Base-by-base conservation (phyloP, 179 eudicot genomes). In the Camellia oleifera region DNA sequence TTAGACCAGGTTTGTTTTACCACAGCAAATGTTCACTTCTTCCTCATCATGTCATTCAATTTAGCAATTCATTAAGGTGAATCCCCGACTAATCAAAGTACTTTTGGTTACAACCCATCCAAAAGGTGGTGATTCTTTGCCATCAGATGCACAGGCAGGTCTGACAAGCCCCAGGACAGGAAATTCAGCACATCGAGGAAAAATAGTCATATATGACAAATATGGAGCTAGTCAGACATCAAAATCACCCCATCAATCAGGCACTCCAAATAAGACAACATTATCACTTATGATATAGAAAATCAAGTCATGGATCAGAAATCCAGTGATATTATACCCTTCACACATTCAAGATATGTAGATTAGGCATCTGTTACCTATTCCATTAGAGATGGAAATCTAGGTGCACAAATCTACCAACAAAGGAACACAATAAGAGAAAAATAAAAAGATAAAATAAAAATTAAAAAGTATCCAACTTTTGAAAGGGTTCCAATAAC, bases 401-500 rank as follows among this genome's bases (percentile, higher is more conserved):
- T 4, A 72, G 5, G 64, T 23, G 78, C 64, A 74, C 12, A 52
- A 7, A 42, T 67, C 61, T 72, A 54, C 9, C 5, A 46, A 48
- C 57, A 69, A 57, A 46, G 7, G 20, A 71, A 72, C 50, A 60
- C 46, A 1, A 12, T 20, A 45, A 45, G 32, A 60, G 20, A 26
- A 20, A 65, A 15, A 11, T 2, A 52, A 8, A 72, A 70, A n/a
- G 18, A 3, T n/a, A n/a, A n/a, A n/a, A n/a, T n/a, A 9, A 9
- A n/a, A 12, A 11, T 3, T 50, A 26, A 26, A 26, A 0, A 26
- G 46, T 23, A 23, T 62, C 56, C 5, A 77, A 66, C 6, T 3
- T 54, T 77, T 65, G 14, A 50, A 77, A 50, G 46, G 53, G 42
- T 23, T 72, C 32, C 5, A 79, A 61, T 7, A 62, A 69, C 44